These are phyloP conservation scores for Catenaria anguillulae DNA, from an alignment of 371 early-diverging fungal genomes.

Conservation along the genomic window DNA sequence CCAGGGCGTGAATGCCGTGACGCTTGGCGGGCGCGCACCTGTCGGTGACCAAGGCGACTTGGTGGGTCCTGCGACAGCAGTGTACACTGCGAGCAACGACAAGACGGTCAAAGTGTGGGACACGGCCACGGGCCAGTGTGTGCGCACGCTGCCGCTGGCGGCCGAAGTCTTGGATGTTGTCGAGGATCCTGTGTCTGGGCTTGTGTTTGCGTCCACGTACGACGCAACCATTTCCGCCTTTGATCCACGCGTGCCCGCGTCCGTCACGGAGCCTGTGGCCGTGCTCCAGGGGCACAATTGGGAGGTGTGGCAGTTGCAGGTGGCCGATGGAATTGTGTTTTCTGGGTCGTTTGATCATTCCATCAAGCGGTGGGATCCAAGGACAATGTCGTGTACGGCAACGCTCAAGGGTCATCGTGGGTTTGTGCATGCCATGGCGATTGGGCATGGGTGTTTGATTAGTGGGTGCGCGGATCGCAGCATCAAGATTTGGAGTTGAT, in stretches of 20 bases:
- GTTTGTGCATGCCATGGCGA: slow-evolving; percentile 43
- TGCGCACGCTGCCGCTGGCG: slow-evolving; percentile 29
- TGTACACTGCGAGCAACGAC: slow-evolving; percentile 40
- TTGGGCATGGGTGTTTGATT: slow-evolving; percentile 30
- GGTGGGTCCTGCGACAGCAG: slow-evolving; percentile 16
- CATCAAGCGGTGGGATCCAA: slow-evolving; percentile 48
- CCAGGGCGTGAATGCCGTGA: slow-evolving; percentile 40
- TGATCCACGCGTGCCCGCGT: slow-evolving; percentile 11
- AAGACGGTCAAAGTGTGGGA: slow-evolving; percentile 46
- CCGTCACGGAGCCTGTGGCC: slow-evolving; percentile 16
- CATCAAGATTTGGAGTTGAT: slow-evolving; percentile 30
- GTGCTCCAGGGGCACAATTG: slow-evolving; percentile 44
- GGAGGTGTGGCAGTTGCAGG: slow-evolving; percentile 54
- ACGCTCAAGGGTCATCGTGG: slow-evolving; percentile 51
- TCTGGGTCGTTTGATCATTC: slow-evolving; percentile 52
- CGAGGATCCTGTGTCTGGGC: slow-evolving; percentile 20
- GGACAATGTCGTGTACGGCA: slow-evolving; percentile 30
- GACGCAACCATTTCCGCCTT: slow-evolving; percentile 44
- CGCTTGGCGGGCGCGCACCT: slow-evolving; percentile 14
- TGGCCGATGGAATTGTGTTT: slow-evolving; percentile 35
- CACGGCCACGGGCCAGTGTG: slow-evolving; percentile 21
- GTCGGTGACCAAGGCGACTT: no score
- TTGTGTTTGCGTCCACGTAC: slow-evolving; percentile 44
- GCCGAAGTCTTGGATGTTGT: slow-evolving; percentile 41
- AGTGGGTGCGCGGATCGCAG: slow-evolving; percentile 50